Conservation (phyloP, 768 basidiomycete species). For the Lentinula edodes region DNA sequence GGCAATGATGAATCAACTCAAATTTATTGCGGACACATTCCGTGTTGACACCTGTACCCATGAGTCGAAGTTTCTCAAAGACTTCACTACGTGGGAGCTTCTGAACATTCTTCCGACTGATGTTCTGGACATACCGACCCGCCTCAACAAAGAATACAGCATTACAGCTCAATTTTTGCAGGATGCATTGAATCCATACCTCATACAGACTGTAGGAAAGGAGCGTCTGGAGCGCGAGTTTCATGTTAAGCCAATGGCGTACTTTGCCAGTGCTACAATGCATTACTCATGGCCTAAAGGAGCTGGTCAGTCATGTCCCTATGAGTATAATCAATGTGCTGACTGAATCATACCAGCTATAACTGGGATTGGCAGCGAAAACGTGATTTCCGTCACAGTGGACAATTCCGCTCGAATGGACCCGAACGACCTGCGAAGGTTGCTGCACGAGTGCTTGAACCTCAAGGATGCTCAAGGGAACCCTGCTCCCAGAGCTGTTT, state of each 20-base stretch:
- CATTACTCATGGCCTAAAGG: constrained; percentile 44
- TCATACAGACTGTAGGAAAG: constrained; percentile 31
- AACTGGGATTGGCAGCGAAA: constrained; percentile 35
- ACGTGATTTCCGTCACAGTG: constrained; percentile 28
- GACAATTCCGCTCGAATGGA: constrained; percentile 31
- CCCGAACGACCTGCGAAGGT: constrained; percentile 17
- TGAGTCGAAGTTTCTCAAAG: constrained; percentile 18
- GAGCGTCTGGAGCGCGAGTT: constrained; percentile 20
- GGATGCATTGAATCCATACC: constrained; percentile 21
- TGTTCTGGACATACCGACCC: constrained; percentile 29
- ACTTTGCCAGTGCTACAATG: constrained; percentile 18
- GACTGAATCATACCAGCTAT: constrained; percentile 22
- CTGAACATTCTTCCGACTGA: constrained; percentile 30
- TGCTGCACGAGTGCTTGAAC: constrained; percentile 22
- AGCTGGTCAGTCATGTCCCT: constrained; percentile 25
- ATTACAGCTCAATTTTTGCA: constrained; percentile 28
- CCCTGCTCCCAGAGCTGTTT: constrained; percentile 22
- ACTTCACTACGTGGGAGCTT: constrained; percentile 32
- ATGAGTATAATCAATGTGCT: neutral
- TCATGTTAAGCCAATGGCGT: constrained; percentile 13
- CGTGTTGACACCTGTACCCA: constrained; percentile 20
- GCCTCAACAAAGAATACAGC: constrained; percentile 25
- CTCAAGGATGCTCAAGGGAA: constrained; percentile 8
- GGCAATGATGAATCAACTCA: constrained; percentile 26
- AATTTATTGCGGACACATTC: constrained; percentile 26